phyloP scores from a whole-genome alignment of 2,329 filamentous ascomycete species.

The Colletotrichum limetticola region DNA sequence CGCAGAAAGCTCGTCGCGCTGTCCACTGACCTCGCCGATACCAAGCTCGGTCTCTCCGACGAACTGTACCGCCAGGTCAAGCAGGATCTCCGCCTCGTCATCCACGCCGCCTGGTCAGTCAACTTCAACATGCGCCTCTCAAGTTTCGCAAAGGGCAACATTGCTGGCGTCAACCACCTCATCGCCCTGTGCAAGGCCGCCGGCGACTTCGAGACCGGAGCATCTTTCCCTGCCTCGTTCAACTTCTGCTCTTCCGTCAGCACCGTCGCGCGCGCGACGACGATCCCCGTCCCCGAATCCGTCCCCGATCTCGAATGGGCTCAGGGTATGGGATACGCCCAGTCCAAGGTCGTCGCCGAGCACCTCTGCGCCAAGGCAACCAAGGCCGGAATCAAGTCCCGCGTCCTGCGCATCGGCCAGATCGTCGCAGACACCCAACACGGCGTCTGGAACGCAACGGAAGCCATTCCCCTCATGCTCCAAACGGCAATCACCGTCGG shows the following conservation, averaged over 20 bases:
- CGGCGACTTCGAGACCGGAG: neutral
- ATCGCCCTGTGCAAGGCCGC: slow-evolving; percentile 46
- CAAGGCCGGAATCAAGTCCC: slow-evolving; percentile 43
- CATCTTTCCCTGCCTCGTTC: slow-evolving; percentile 44
- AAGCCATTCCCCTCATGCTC: slow-evolving; percentile 64
- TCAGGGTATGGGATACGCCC: slow-evolving; percentile 54
- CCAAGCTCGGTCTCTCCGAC: slow-evolving; percentile 50
- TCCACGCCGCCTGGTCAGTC: slow-evolving; percentile 65
- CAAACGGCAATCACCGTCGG: slow-evolving; percentile 55
- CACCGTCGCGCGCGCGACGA: slow-evolving; percentile 48
- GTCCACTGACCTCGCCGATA: slow-evolving; percentile 50
- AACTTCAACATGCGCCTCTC: slow-evolving; percentile 65
- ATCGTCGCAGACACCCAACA: slow-evolving; percentile 57
- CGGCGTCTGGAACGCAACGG: slow-evolving; percentile 63
- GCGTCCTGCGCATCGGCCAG: slow-evolving; percentile 60
- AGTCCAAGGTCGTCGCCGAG: slow-evolving; percentile 54
- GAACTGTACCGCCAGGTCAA: slow-evolving; percentile 42
- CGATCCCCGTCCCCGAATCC: slow-evolving; percentile 46
- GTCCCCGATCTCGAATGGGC: slow-evolving; percentile 49
- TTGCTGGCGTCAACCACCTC: slow-evolving; percentile 56
- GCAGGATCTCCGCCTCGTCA: slow-evolving; percentile 50
- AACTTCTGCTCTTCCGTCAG: slow-evolving; percentile 64
- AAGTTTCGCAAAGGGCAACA: slow-evolving; percentile 60
- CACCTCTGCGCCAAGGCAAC: slow-evolving; percentile 47
- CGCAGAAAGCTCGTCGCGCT: slow-evolving; percentile 39